Conservation (phyloP, 768 basidiomycete species). For the Termitomyces sp. region DNA sequence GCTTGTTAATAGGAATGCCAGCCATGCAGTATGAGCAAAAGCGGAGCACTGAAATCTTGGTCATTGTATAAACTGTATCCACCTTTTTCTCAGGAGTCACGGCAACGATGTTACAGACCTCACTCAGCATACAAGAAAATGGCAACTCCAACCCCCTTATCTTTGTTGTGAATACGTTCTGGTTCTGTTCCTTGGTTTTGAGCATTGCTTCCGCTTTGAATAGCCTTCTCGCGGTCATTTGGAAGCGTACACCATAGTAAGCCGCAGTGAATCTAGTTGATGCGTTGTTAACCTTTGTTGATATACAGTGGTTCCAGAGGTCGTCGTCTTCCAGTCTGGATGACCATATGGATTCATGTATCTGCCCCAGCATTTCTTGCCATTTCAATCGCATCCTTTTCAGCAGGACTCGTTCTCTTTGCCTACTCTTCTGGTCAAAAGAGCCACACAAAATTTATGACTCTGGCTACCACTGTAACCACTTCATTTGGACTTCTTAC, state of each 20-base stretch:
- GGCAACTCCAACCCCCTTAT: not conserved
- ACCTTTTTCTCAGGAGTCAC: constrained; percentile 31
- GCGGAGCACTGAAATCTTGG: constrained; percentile 12
- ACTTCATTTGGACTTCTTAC: constrained; percentile 15
- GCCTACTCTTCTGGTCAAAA: constrained; percentile 12
- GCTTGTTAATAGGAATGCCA: constrained; percentile 14
- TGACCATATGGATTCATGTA: constrained; percentile 19
- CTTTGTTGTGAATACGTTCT: constrained; percentile 20
- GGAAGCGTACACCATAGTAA: constrained; percentile 24
- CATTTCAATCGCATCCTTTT: constrained; percentile 17
- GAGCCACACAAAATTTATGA: constrained; percentile 13
- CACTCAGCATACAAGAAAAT: constrained; percentile 2
- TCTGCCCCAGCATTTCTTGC: constrained; percentile 17
- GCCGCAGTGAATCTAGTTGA: not conserved
- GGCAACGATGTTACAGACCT: constrained; percentile 21
- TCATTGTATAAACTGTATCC: constrained; percentile 19
- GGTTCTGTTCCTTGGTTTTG: constrained; percentile 23
- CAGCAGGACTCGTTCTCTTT: constrained; percentile 15
- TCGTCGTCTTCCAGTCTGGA: constrained; percentile 13
- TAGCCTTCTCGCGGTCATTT: constrained; percentile 20
- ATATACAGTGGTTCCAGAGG: constrained; percentile 16
- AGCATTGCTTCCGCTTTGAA: constrained; percentile 25
- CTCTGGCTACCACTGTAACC: constrained; percentile 11
- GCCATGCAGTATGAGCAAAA: constrained; percentile 21
- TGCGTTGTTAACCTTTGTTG: not conserved